Evolutionary conservation across 768 basidiomycete genomes (phyloP).

Genomic region (Agrocybe praecox): DNA sequence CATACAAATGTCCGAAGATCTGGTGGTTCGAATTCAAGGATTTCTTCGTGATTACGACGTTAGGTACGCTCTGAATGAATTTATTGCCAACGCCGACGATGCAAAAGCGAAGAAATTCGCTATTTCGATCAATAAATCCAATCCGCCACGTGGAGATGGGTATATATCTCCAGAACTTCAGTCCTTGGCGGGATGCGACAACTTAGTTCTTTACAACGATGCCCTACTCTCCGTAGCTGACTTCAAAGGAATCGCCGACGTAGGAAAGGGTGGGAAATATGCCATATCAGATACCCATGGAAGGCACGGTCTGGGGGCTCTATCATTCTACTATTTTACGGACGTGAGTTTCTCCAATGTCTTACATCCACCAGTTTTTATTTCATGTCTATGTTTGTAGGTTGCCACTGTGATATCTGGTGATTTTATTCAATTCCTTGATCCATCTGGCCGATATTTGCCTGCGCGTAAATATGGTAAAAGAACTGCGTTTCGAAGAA

Average conservation of each 20-base stretch:
- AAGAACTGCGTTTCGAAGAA: conserved; percentile 29
- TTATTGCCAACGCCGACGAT: conserved; percentile 54
- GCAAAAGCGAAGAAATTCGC: conserved; percentile 42
- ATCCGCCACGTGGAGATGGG: neutral
- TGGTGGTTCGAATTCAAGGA: conserved; percentile 11
- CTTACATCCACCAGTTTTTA: neutral
- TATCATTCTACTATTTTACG: conserved; percentile 51
- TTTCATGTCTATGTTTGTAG: conserved; percentile 13
- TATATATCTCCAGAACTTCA: conserved; percentile 32
- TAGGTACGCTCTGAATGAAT: conserved; percentile 38
- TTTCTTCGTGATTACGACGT: conserved; percentile 19
- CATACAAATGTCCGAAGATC: conserved; percentile 19
- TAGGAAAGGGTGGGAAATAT: conserved; percentile 47
- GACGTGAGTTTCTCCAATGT: conserved; percentile 34
- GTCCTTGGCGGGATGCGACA: conserved; percentile 29
- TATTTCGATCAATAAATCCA: conserved; percentile 33
- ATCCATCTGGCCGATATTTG: conserved; percentile 43
- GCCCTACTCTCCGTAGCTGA: conserved; percentile 38
- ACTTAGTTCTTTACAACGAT: conserved; percentile 49
- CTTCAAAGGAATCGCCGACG: conserved; percentile 43
- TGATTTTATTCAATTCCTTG: conserved; percentile 35
- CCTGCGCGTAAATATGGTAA: conserved; percentile 25
- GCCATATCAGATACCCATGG: conserved; percentile 41
- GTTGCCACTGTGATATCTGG: conserved; percentile 34
- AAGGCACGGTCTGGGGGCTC: conserved; percentile 49